phyloP scores from a whole-genome alignment of 2,329 filamentous ascomycete genomes.

The Botrytis fragariae region DNA sequence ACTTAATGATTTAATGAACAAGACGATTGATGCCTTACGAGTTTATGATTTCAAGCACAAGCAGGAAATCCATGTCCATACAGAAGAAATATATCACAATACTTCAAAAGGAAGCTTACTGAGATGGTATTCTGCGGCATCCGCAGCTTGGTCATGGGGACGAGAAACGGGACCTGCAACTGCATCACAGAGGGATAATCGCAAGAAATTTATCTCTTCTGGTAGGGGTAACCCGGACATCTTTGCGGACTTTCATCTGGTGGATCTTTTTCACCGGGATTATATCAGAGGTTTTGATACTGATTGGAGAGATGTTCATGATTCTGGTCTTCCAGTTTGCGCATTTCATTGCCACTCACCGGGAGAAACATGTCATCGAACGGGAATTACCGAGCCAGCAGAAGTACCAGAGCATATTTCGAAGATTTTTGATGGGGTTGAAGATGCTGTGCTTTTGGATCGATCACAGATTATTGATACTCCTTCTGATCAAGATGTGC shows the following conservation, averaged over 20 bases:
- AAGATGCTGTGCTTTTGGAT: neutral
- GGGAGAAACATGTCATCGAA: conserved; percentile 13
- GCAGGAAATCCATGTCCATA: neutral
- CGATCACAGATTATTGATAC: conserved; percentile 9
- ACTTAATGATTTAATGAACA: conserved; percentile 12
- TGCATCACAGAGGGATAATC: conserved; percentile 8
- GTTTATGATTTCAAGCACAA: neutral
- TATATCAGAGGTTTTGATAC: conserved; percentile 10
- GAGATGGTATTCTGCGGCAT: conserved; percentile 16
- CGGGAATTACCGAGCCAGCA: neutral
- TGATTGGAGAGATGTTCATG: conserved; percentile 10
- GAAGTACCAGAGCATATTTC: conserved; percentile 9
- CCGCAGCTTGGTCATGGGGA: conserved; percentile 15
- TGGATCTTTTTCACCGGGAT: conserved; percentile 5
- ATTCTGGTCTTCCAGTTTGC: conserved; percentile 6
- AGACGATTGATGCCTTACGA: conserved; percentile 2
- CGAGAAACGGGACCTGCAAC: conserved; percentile 14
- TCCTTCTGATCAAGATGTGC: neutral
- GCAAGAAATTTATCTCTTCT: conserved; percentile 3
- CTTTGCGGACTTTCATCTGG: neutral
- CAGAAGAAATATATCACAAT: conserved; percentile 8
- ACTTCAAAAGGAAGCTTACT: conserved; percentile 4
- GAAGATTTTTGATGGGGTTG: neutral
- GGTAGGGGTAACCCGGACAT: neutral
- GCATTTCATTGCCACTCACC: conserved; percentile 4